Conservation (phyloP, 208 protist species). For the Leishmania martiniquensis region DNA sequence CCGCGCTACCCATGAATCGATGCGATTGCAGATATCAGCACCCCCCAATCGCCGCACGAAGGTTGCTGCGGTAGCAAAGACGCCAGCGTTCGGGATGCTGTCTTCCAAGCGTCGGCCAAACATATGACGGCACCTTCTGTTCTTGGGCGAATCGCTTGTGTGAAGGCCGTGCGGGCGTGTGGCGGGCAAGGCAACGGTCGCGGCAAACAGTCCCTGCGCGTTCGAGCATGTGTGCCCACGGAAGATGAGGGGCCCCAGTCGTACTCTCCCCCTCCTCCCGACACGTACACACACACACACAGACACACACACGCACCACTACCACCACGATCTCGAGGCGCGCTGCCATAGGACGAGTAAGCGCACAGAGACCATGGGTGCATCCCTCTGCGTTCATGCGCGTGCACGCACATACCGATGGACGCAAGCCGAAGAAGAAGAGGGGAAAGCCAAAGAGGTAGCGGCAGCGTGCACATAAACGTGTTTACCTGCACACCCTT, state of each 20-base stretch:
- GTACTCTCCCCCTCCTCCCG: too few relatives aligned
- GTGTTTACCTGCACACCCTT: background rate
- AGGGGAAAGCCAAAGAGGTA: background rate
- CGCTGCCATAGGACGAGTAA: background rate
- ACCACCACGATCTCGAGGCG: background rate
- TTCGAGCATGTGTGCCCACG: background rate
- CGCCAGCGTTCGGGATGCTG: slow-evolving; percentile 13
- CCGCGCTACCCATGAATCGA: background rate
- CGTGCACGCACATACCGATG: background rate
- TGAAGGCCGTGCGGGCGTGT: background rate
- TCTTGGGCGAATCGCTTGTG: background rate
- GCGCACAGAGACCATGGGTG: background rate
- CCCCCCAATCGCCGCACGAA: background rate
- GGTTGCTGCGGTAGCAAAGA: background rate
- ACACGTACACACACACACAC: too few relatives aligned
- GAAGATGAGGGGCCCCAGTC: too few relatives aligned
- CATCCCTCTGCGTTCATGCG: background rate
- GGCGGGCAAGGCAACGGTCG: background rate
- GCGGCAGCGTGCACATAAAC: background rate
- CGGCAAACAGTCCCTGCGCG: background rate
- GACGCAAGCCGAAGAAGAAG: background rate
- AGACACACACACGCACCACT: too few relatives aligned
- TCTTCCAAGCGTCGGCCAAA: slow-evolving; percentile 34
- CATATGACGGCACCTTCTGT: slow-evolving; percentile 13
- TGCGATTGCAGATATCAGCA: background rate